Conservation (phyloP, 768 basidiomycete species). For the Vararia minispora region DNA sequence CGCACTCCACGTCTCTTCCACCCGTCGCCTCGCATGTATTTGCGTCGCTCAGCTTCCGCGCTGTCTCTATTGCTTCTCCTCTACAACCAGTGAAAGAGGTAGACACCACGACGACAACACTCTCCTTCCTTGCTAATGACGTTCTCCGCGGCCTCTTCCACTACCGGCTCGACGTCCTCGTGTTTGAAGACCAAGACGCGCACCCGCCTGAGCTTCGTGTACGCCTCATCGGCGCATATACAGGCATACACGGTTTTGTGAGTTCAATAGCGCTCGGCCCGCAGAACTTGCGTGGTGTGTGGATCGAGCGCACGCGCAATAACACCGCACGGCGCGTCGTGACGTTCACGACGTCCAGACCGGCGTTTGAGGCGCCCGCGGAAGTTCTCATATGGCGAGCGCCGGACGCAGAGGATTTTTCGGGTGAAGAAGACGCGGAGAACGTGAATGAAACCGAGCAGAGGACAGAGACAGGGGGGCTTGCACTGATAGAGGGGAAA, state of each 20-base stretch:
- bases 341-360: slow-evolving; percentile 23
- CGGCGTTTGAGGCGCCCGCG: slow-evolving; percentile 1
- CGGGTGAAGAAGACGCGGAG: slow-evolving; percentile 2
- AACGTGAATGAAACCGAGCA: background rate
- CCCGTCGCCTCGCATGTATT: slow-evolving; percentile 7
- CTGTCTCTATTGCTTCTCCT: slow-evolving; percentile 30
- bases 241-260: slow-evolving; percentile 34
- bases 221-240: slow-evolving; percentile 30
- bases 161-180: slow-evolving; percentile 26
- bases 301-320: slow-evolving; percentile 39
- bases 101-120: slow-evolving; percentile 1
- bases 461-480: background rate
- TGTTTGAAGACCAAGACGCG: too few species aligned
- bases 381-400: background rate
- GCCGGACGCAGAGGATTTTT: background rate
- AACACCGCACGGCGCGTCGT: slow-evolving; percentile 33
- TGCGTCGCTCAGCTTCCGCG: slow-evolving; percentile 8
- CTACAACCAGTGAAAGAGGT: slow-evolving; percentile 25
- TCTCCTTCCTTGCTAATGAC: slow-evolving; percentile 34
- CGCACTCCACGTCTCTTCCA: slow-evolving; percentile 28
- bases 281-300: slow-evolving; percentile 40
- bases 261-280: slow-evolving; percentile 37
- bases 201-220: slow-evolving; percentile 27
- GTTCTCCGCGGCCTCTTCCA: slow-evolving; percentile 39
- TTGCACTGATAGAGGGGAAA: slow-evolving; percentile 11